phyloP scores from a whole-genome alignment of 768 basidiomycete genomes.

The Antrodiella citrinella region DNA sequence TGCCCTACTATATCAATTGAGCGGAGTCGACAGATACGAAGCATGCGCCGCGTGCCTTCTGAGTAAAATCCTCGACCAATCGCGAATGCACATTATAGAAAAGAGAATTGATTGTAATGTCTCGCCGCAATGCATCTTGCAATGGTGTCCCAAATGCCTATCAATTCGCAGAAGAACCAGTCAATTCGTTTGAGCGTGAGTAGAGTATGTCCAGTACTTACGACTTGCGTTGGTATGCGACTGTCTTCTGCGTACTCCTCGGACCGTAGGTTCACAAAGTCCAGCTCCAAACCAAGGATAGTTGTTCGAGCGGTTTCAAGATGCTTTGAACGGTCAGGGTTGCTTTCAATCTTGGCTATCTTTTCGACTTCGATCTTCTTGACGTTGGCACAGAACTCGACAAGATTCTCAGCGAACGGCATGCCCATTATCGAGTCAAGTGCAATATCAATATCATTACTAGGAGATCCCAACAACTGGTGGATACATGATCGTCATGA shows the following conservation, averaged over 20 bases:
- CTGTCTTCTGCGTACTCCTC: constrained; percentile 86
- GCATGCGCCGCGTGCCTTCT: constrained; percentile 55
- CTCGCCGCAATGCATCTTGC: constrained; percentile 85
- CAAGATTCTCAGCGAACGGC: constrained; percentile 76
- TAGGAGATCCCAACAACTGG: constrained; percentile 72
- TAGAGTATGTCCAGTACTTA: constrained; percentile 28
- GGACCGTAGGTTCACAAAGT: constrained; percentile 88
- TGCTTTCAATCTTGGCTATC: constrained; percentile 81
- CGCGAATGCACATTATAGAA: constrained; percentile 94
- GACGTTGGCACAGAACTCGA: constrained; percentile 45
- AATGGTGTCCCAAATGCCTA: constrained; percentile 89
- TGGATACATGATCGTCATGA: neutral
- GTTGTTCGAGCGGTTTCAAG: constrained; percentile 89
- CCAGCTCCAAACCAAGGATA: constrained; percentile 74
- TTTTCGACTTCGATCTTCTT: constrained; percentile 47
- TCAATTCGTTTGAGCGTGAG: no score
- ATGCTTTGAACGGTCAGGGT: constrained; percentile 97
- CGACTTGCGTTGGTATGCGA: constrained; percentile 83
- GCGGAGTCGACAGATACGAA: no score
- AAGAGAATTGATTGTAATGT: constrained; percentile 91
- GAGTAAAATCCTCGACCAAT: constrained; percentile 80
- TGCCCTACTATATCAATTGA: constrained; percentile 44
- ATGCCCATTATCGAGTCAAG: constrained; percentile 85
- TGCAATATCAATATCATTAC: constrained; percentile 92
- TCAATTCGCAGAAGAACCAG: neutral